Percentiles rank a stretch among this genome's conserved stretches.
Conservation (phyloP, 192 early-diverging fungal genomes). For the Podochytrium sp. region DNA sequence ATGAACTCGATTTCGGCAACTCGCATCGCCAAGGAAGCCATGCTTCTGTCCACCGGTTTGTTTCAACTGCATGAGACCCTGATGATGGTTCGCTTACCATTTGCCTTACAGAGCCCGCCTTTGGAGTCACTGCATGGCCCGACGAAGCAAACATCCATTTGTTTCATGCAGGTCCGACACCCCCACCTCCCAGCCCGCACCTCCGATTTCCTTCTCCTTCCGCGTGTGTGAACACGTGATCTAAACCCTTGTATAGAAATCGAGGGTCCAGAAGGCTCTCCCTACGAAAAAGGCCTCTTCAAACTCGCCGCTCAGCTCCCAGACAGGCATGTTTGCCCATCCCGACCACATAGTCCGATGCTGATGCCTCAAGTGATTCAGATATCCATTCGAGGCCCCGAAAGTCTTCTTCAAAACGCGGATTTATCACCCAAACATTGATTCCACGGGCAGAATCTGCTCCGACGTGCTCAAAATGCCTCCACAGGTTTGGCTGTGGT, state of each 20-base stretch:
- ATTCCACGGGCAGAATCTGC: constrained; percentile 20
- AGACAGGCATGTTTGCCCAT: constrained; percentile 9
- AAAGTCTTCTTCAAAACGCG: constrained; percentile 28
- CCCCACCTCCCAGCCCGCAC: neutral
- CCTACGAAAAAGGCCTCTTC: constrained; percentile 22
- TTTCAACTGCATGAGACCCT: neutral
- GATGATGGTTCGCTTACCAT: neutral
- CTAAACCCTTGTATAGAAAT: constrained; percentile 1
- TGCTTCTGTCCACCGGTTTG: constrained; percentile 9
- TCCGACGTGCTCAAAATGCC: constrained; percentile 27
- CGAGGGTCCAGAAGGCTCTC: constrained; percentile 30
- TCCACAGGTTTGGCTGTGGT: constrained; percentile 3
- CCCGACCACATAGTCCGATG: neutral
- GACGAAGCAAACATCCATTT: constrained; percentile 6
- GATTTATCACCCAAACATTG: constrained; percentile 35
- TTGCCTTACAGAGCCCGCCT: constrained; percentile 1
- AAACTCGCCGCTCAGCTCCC: constrained; percentile 14
- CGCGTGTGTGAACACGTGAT: neutral
- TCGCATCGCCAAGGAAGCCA: constrained; percentile 15
- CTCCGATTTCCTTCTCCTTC: neutral
- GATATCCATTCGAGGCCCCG: constrained; percentile 35
- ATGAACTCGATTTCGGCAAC: constrained; percentile 1
- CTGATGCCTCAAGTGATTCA: neutral
- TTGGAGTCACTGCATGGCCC: constrained; percentile 24
- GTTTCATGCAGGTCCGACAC: constrained; percentile 5